These are phyloP conservation scores for Suaeda aralocaspica DNA, from an alignment of 148 eudicot genomes.

Conservation along the genomic window DNA sequence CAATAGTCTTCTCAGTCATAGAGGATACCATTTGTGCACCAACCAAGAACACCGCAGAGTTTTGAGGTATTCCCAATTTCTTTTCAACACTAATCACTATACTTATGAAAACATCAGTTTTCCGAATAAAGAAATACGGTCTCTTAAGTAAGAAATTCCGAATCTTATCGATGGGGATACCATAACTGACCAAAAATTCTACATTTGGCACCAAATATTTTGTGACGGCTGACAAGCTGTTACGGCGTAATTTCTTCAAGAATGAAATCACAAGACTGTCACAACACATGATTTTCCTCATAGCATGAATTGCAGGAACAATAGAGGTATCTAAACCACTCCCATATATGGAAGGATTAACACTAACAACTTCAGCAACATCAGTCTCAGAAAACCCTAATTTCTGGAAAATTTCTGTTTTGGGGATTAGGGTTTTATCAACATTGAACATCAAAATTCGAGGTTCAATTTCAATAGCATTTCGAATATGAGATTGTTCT, in stretches of 20 bases:
- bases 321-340: background rate
- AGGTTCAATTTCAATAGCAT: constrained; percentile 20
- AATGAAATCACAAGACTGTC: constrained; percentile 2
- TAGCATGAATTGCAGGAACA: constrained; percentile 13
- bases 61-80: constrained; percentile 19
- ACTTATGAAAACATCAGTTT: background rate
- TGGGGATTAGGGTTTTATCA: constrained; percentile 18
- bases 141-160: background rate
- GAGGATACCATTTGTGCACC: background rate
- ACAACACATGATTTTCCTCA: constrained; percentile 14
- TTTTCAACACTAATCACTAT: constrained; percentile 18
- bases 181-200: background rate
- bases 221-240: constrained; percentile 4
- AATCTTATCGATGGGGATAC: background rate
- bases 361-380: background rate
- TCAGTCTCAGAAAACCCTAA: constrained; percentile 26
- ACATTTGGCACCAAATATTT: constrained; percentile 11
- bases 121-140: background rate
- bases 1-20: background rate
- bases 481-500: constrained; percentile 27
- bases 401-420: constrained; percentile 25
- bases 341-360: background rate
- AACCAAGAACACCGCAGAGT: background rate
- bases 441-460: constrained; percentile 15
- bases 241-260: too few relatives aligned